These are phyloP conservation scores for Trichoderma asperelloides DNA, from an alignment of 495 filamentous ascomycete species.

Conservation along the genomic window DNA sequence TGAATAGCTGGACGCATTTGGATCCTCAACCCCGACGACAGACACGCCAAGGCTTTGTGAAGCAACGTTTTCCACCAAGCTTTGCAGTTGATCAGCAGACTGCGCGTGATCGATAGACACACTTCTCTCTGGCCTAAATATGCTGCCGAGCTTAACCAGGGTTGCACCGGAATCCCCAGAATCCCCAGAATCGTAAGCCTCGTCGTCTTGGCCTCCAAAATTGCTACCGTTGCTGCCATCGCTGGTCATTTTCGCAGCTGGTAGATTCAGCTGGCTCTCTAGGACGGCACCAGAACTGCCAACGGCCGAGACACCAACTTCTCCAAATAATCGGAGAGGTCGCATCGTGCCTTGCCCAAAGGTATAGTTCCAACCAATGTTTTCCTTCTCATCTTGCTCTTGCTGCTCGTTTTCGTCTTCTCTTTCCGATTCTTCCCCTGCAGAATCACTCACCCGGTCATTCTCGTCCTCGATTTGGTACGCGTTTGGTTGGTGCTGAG, in stretches of 20 bases:
- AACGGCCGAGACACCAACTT: conserved; percentile 63
- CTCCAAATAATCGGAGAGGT: conserved; percentile 63
- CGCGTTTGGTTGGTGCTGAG: too few species aligned
- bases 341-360: conserved; percentile 26
- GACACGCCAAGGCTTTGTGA: conserved; percentile 38
- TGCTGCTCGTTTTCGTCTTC: conserved; percentile 20
- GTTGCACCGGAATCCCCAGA: conserved; percentile 16
- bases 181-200: conserved; percentile 26
- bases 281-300: conserved; percentile 46
- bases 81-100: conserved; percentile 28
- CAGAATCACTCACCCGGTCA: conserved; percentile 27
- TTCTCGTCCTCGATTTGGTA: conserved; percentile 11
- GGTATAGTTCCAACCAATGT: conserved; percentile 35
- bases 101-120: conserved; percentile 14
- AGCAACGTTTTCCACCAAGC: conserved; percentile 23
- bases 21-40: conserved; percentile 22
- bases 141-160: conserved; percentile 9
- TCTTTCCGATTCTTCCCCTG: conserved; percentile 25
- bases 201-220: conserved; percentile 32
- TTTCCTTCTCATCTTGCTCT: conserved; percentile 24
- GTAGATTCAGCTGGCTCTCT: conserved; percentile 36
- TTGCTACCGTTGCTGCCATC: conserved; percentile 26
- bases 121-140: conserved; percentile 13
- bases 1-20: not conserved
- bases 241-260: conserved; percentile 14